These are phyloP conservation scores for Aspergillus cavernicola DNA, from an alignment of 495 filamentous ascomycete species.

Conservation along the genomic window DNA sequence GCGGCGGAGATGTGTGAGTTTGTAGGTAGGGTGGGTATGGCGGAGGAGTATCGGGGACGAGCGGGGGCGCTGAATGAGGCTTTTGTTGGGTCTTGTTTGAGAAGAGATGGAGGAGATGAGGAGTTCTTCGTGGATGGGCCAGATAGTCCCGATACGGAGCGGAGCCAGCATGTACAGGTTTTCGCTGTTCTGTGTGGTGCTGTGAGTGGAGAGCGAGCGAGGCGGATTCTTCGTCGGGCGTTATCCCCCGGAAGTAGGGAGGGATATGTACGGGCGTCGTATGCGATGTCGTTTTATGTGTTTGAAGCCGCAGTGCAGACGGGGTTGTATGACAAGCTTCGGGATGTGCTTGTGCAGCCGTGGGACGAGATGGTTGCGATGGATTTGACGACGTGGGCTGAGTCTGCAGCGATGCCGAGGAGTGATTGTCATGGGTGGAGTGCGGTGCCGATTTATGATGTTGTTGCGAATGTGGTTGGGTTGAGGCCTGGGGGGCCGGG, in stretches of 20 bases:
- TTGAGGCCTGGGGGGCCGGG: conserved; percentile 17
- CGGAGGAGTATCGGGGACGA: conserved; percentile 18
- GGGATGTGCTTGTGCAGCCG: conserved; percentile 13
- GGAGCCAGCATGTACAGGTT: conserved; percentile 26
- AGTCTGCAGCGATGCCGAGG: conserved; percentile 19
- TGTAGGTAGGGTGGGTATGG: conserved; percentile 12
- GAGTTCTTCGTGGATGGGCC: conserved; percentile 17
- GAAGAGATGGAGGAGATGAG: too few relatives aligned
- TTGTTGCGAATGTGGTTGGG: conserved; percentile 21
- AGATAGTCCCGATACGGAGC: conserved; percentile 9
- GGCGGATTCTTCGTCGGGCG: conserved; percentile 2
- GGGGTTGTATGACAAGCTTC: conserved; percentile 20
- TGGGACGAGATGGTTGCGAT: conserved; percentile 23
- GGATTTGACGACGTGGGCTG: conserved; percentile 29
- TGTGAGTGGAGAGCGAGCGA: conserved; percentile 10
- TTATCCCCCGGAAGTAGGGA: background rate
- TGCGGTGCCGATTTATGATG: conserved; percentile 23
- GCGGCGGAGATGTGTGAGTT: conserved; percentile 21
- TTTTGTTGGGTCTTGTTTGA: conserved; percentile 17
- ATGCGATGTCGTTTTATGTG: conserved; percentile 26
- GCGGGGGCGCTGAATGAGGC: conserved; percentile 15
- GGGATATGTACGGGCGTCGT: conserved; percentile 18
- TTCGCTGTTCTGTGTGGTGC: conserved; percentile 24
- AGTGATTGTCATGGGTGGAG: conserved; percentile 33
- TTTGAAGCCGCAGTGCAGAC: conserved; percentile 21